Evolutionary conservation across 148 eudicot genomes (phyloP), one percentile per base, ranked within the genome.

Genomic region (Pharnaceum exiguum): DNA sequence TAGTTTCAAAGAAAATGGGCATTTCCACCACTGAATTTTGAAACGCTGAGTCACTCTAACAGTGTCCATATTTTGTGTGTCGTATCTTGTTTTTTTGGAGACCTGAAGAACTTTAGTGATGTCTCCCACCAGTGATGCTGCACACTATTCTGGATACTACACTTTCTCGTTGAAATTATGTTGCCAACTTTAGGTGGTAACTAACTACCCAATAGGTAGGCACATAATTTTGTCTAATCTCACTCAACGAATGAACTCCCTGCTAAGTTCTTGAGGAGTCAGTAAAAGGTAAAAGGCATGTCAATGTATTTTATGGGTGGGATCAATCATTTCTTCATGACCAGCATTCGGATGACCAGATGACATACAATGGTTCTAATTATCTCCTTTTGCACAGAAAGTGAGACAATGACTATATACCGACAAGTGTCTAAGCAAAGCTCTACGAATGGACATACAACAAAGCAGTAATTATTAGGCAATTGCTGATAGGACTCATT

Each of bases 261-360:
- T 50, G 15, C 15, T 16, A 51, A 51, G 55, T 21, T 9, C n/a
- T n/a, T n/a, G n/a, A n/a, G n/a, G n/a, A n/a, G n/a, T n/a, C 25
- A 50, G 4, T 16, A 30, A 30, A 52, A 32, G 9, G 27, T 4
- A 52, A 32, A 32, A 16, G 33, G 17, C 31, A 28, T 52, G 24
- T 8, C 22, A 29, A 2, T 30, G 15, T 29, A 23, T 33, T 11
- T n/a, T 19, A 27, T 17, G 10, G 33, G 57, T 52, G 57, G 57
- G 42, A 52, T 18, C 42, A 38, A 52, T 52, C 40, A 33, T 33
- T 32, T 52, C 5, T 52, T 5, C 40, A 52, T 52, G 57, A 52
- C 40, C 57, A 52, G 21, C 16, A 31, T 18, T 9, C 7, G 19
- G 5, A 54, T n/a, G n/a, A n/a, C n/a, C n/a, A n/a, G n/a, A n/a